Conservation (phyloP, 2,329 filamentous ascomycete genomes). For the Curvularia sp. region DNA sequence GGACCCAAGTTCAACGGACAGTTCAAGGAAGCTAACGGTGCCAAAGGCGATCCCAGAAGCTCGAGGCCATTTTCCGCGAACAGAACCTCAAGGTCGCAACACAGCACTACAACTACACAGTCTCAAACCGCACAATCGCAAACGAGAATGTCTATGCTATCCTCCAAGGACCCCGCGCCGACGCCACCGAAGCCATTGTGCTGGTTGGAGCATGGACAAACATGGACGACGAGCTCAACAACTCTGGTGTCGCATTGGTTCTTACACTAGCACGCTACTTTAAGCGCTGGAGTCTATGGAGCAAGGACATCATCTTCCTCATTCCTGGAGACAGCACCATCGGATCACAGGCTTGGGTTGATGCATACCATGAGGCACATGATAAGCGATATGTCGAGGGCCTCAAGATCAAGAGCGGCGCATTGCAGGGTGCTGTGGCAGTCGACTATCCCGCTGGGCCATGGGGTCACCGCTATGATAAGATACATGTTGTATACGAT, state of each 20-base stretch:
- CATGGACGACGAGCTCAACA: conserved; percentile 77
- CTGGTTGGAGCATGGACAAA: conserved; percentile 89
- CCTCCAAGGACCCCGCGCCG: conserved; percentile 88
- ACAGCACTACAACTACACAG: conserved; percentile 86
- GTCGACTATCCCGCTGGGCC: conserved; percentile 78
- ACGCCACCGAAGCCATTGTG: conserved; percentile 96
- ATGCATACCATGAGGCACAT: conserved; percentile 94
- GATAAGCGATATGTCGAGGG: conserved; percentile 72
- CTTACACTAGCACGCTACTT: conserved; percentile 92
- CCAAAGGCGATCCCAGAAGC: conserved; percentile 67
- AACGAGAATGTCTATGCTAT: conserved; percentile 95
- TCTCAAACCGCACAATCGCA: conserved; percentile 73
- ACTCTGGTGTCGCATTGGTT: conserved; percentile 84
- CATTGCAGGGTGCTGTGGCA: conserved; percentile 90
- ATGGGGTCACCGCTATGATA: conserved; percentile 82
- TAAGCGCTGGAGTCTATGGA: conserved; percentile 97
- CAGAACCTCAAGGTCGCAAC: conserved; percentile 85
- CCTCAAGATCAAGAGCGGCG: conserved; percentile 88
- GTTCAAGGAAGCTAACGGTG: conserved; percentile 28
- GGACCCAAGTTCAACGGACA: not conserved
- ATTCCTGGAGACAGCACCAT: conserved; percentile 87
- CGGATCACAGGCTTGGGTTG: conserved; percentile 95
- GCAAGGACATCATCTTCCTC: conserved; percentile 95
- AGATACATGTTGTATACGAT: conserved; percentile 90
- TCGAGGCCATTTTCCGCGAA: conserved; percentile 77